These are phyloP conservation scores for Forsythia suspensa DNA, from an alignment of 257 asterid genomes.

Conservation along the genomic window DNA sequence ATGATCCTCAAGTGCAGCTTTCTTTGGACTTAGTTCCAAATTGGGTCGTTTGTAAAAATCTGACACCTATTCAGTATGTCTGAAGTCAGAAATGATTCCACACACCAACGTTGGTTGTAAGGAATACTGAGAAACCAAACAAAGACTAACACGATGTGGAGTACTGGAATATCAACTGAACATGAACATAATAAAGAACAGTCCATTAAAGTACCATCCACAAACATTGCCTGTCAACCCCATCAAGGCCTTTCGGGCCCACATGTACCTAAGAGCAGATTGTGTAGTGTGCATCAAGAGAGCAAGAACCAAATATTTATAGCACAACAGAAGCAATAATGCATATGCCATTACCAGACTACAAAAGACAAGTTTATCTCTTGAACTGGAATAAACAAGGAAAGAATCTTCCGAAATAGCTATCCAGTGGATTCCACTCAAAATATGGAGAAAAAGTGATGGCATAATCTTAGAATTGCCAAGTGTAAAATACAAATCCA, in stretches of 20 bases:
- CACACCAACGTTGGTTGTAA: neutral
- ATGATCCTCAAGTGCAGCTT: conserved; percentile 62
- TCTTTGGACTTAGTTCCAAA: conserved; percentile 73
- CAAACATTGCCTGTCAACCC: neutral
- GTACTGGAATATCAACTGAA: conserved; percentile 20
- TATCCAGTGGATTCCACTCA: neutral
- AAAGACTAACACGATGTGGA: conserved; percentile 14
- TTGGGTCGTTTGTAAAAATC: conserved; percentile 87
- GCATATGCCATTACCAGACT: neutral
- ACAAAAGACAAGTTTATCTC: neutral
- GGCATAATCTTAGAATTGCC: neutral
- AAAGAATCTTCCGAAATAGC: conserved; percentile 1
- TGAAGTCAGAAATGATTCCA: conserved; percentile 26
- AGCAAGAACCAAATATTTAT: neutral
- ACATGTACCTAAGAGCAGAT: no score
- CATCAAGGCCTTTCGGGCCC: neutral
- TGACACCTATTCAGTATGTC: conserved; percentile 59
- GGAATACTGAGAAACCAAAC: conserved; percentile 14
- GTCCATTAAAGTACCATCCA: neutral
- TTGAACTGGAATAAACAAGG: neutral
- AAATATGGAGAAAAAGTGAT: neutral
- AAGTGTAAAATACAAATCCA: neutral
- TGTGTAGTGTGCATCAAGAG: neutral
- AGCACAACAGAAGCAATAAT: no score
- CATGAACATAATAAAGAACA: neutral